Evolutionary conservation across 345 rosid genomes (phyloP), one percentile per base, ranked within the genome.

Genomic region (Lumnitzera littorea): DNA sequence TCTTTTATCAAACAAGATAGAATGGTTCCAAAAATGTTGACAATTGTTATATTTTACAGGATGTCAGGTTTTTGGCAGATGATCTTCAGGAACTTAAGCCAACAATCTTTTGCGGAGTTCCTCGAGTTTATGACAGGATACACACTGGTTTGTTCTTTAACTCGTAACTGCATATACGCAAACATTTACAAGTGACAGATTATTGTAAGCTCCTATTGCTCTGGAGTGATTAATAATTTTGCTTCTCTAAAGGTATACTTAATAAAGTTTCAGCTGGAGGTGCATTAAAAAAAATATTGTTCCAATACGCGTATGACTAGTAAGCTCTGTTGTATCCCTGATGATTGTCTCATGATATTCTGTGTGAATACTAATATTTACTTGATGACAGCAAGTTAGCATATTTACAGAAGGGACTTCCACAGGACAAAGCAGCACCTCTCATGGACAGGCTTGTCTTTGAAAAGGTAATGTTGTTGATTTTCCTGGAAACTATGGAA

Each of bases 341-440:
- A 47, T 14, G 11, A 23, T 55, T 23, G n/a, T 69, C 58, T 29
- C 7, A 8, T 62, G 58, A 50, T 29, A 27, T 27, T 66, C 31
- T 17, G 60, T 23, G 17, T 29, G 20, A 3, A 4, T 17, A 53
- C 24, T 50, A 58, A 73, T 67, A 55, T 66, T 64, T 2, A 56
- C 51, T 54, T 72, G 50, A 51, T 59, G 43, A 58, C 84, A 94
- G 99, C 84, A 94, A 94, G 74, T 63, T 90, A 58, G 68, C 73
- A 53, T 75, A 94, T 76, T 77, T 94, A 63, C 68, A 83, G 73
- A 82, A 72, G 58, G 96, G 99, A 62, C 56, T 80, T 52, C 82
- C 96, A 9, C 91, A 90, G 55, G 88, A 85, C n/a, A 80, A 83
- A 59, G 97, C 99, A 51, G 69, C 97, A 57, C 99, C 99, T 50